phyloP scores from a whole-genome alignment of 164 flowering plant species.

The Cinnamomum micranthum region DNA sequence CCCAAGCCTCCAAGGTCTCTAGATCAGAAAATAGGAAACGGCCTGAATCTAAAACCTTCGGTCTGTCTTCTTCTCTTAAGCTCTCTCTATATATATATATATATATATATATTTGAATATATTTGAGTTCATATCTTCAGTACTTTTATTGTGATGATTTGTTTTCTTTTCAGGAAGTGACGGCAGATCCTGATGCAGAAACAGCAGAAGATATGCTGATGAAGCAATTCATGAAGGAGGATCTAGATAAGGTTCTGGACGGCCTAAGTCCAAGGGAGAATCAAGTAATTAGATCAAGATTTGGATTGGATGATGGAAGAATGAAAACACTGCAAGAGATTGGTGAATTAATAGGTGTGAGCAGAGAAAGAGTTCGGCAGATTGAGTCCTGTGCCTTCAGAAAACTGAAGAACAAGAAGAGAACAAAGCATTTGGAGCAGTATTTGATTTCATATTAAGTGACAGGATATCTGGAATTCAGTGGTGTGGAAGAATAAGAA shows the following conservation, averaged over 20 bases:
- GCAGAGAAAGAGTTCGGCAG: slow-evolving; percentile 91
- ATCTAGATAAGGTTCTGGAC: slow-evolving; percentile 75
- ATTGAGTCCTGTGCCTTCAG: slow-evolving; percentile 79
- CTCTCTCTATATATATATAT: too few species aligned
- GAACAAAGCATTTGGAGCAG: slow-evolving; percentile 66
- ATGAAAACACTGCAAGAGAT: slow-evolving; percentile 90
- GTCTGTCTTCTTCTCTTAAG: slow-evolving; percentile 31
- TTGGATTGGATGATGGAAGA: slow-evolving; percentile 82
- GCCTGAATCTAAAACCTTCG: slow-evolving; percentile 68
- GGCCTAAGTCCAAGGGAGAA: slow-evolving; percentile 65
- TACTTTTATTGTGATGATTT: not conserved
- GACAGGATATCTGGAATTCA: slow-evolving; percentile 1
- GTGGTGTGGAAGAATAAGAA: slow-evolving; percentile 1
- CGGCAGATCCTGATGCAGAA: slow-evolving; percentile 73
- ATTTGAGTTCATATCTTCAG: not conserved
- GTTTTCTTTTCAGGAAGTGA: slow-evolving; percentile 55
- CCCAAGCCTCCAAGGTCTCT: slow-evolving; percentile 91
- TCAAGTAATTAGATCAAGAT: slow-evolving; percentile 71
- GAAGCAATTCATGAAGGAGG: slow-evolving; percentile 75
- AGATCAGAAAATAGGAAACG: slow-evolving; percentile 75
- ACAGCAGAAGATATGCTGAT: slow-evolving; percentile 61
- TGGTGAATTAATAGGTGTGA: slow-evolving; percentile 84
- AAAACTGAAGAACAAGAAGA: slow-evolving; percentile 78
- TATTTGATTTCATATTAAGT: slow-evolving; percentile 37
- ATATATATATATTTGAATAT: not conserved